These are phyloP conservation scores for Purpureocillium takamizusanense DNA, from an alignment of 2,329 filamentous ascomycete species.

Conservation along the genomic window DNA sequence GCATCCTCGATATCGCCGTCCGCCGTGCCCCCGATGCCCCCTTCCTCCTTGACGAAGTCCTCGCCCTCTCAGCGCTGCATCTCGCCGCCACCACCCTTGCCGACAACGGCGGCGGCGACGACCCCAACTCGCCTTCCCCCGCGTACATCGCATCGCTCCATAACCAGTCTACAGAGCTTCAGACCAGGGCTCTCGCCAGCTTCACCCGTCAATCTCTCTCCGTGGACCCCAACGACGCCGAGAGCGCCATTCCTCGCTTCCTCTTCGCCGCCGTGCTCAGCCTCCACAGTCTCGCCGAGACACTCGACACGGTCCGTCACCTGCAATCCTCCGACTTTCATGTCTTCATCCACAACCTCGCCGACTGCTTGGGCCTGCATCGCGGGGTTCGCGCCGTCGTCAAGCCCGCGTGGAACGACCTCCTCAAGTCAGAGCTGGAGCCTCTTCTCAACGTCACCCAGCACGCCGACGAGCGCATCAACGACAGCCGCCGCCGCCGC, in stretches of 20 bases:
- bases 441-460: slow-evolving; percentile 14
- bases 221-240: slow-evolving; percentile 13
- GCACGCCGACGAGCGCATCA: slow-evolving; percentile 2
- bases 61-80: slow-evolving; percentile 36
- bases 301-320: slow-evolving; percentile 20
- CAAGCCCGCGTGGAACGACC: slow-evolving; percentile 20
- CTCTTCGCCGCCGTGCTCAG: slow-evolving; percentile 35
- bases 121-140: slow-evolving; percentile 6
- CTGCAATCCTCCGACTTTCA: slow-evolving; percentile 20
- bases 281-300: slow-evolving; percentile 39
- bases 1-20: slow-evolving; percentile 21
- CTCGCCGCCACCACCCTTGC: slow-evolving; percentile 8
- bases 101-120: no score
- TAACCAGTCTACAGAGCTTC: slow-evolving; percentile 31
- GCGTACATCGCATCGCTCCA: slow-evolving; percentile 11
- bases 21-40: slow-evolving; percentile 24
- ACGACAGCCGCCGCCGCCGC: no score
- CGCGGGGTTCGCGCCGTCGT: slow-evolving; percentile 31
- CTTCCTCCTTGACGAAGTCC: slow-evolving; percentile 36
- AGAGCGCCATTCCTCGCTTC: slow-evolving; percentile 27
- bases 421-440: slow-evolving; percentile 25
- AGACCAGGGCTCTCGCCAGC: slow-evolving; percentile 31
- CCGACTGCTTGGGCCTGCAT: slow-evolving; percentile 31
- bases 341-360: slow-evolving; percentile 28
- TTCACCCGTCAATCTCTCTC: slow-evolving; percentile 22